Conservation (phyloP, 1,139 yeast species). For the Protomyces arabidopsidicola region DNA sequence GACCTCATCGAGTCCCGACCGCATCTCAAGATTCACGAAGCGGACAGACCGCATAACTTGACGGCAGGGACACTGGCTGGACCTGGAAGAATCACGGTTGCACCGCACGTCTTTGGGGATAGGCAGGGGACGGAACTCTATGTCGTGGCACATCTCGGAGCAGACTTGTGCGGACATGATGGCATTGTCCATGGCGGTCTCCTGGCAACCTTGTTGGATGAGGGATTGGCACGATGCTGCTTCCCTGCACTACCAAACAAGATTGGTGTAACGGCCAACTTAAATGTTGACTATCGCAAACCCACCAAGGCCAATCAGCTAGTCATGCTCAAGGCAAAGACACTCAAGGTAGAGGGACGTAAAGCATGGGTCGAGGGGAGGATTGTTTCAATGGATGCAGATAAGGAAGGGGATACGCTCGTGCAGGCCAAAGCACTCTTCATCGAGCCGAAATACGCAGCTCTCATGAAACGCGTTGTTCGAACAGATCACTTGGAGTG, state of each 20-base stretch:
- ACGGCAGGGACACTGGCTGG: conserved; percentile 41
- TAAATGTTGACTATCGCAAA: conserved; percentile 59
- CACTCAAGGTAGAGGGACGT: conserved; percentile 65
- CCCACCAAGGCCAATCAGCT: conserved; percentile 65
- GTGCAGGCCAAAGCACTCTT: conserved; percentile 38
- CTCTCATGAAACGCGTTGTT: conserved; percentile 19
- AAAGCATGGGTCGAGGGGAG: conserved; percentile 71
- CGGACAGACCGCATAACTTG: conserved; percentile 35
- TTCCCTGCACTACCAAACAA: conserved; percentile 76
- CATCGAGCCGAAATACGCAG: conserved; percentile 31
- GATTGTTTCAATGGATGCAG: conserved; percentile 47
- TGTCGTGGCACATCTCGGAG: conserved; percentile 50
- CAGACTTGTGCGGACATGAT: conserved; percentile 58
- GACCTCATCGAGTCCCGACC: conserved; percentile 32
- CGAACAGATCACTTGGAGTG: conserved; percentile 21
- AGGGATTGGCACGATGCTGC: conserved; percentile 80
- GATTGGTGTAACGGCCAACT: conserved; percentile 84
- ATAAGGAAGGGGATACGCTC: conserved; percentile 29
- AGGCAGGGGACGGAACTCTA: conserved; percentile 30
- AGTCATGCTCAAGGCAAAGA: conserved; percentile 63
- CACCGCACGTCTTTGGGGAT: conserved; percentile 39
- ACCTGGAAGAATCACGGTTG: conserved; percentile 36
- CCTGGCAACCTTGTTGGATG: conserved; percentile 76
- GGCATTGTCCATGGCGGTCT: conserved; percentile 85
- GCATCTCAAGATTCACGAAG: conserved; percentile 33